Percentiles rank a stretch among this genome's conserved stretches.
Conservation (phyloP, 1,139 yeast species). For the Pichia sp. region DNA sequence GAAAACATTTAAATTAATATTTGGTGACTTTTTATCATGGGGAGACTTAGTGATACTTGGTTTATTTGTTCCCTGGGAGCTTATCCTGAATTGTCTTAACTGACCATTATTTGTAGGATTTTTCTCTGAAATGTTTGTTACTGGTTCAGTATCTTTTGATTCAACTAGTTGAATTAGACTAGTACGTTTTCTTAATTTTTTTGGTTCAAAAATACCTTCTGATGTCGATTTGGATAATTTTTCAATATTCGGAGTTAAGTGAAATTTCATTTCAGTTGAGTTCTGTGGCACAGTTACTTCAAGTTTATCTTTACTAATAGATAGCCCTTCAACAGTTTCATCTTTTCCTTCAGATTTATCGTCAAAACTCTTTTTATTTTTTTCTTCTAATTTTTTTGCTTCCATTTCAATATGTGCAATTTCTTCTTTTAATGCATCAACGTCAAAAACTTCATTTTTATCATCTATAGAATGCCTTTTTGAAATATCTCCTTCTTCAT, state of each 20-base stretch:
- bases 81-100: slow-evolving; percentile 12
- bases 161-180: slow-evolving; percentile 11
- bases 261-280: neutral
- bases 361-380: slow-evolving; percentile 18
- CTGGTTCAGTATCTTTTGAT: neutral
- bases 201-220: neutral
- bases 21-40: slow-evolving; percentile 9
- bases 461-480: neutral
- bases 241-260: neutral
- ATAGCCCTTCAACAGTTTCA: too few species aligned
- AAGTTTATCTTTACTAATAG: too few species aligned
- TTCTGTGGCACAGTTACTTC: too few species aligned
- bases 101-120: neutral
- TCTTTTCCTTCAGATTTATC: slow-evolving; percentile 10
- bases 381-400: slow-evolving; percentile 15
- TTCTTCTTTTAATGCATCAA: slow-evolving; percentile 41
- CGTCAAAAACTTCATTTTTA: slow-evolving; percentile 34
- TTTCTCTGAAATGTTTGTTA: neutral
- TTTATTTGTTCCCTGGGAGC: slow-evolving; percentile 1
- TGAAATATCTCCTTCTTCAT: neutral
- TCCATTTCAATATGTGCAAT: slow-evolving; percentile 38
- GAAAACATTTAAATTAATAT: slow-evolving; percentile 15
- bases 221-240: neutral
- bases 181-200: slow-evolving; percentile 4
- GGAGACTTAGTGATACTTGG: neutral